Evolutionary conservation across 2,329 filamentous ascomycete species (phyloP).

Genomic region (Fusarium avenaceum): DNA sequence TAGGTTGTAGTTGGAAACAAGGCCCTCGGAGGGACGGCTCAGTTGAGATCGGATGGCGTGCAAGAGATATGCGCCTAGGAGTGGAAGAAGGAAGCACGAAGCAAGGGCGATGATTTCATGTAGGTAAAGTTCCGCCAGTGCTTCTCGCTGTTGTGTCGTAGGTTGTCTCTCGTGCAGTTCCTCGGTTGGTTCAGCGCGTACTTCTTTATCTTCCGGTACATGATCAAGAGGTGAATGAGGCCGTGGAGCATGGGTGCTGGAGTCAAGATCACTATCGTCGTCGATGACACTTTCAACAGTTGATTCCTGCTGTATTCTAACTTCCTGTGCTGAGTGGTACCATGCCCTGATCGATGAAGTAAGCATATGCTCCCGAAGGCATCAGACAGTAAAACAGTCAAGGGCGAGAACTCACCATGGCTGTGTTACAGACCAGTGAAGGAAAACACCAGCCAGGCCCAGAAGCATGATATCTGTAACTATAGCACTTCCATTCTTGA

Average conservation of each 20-base stretch:
- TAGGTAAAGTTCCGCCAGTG: conserved; percentile 74
- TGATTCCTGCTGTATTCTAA: conserved; percentile 67
- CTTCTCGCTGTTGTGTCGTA: conserved; percentile 53
- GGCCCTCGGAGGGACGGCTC: conserved; percentile 83
- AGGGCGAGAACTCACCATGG: conserved; percentile 75
- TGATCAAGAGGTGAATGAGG: conserved; percentile 54
- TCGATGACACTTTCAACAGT: conserved; percentile 58
- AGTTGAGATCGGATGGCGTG: conserved; percentile 85
- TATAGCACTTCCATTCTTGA: conserved; percentile 85
- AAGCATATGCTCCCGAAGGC: conserved; percentile 6
- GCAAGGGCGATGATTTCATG: conserved; percentile 82
- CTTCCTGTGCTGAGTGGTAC: conserved; percentile 78
- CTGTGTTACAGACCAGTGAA: conserved; percentile 92
- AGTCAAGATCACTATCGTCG: conserved; percentile 61
- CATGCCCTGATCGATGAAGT: conserved; percentile 57
- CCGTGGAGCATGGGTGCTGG: conserved; percentile 36
- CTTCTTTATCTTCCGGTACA: conserved; percentile 59
- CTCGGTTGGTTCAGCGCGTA: conserved; percentile 38
- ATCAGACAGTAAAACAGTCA: not conserved
- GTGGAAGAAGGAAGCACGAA: conserved; percentile 83
- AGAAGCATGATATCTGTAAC: conserved; percentile 89
- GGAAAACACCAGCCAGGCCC: conserved; percentile 82
- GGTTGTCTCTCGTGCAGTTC: conserved; percentile 22
- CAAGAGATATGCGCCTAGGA: conserved; percentile 84
- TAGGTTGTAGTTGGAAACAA: conserved; percentile 93